phyloP scores from a whole-genome alignment of 148 eudicot genomes.

The Mesembryanthemum crystallinum region DNA sequence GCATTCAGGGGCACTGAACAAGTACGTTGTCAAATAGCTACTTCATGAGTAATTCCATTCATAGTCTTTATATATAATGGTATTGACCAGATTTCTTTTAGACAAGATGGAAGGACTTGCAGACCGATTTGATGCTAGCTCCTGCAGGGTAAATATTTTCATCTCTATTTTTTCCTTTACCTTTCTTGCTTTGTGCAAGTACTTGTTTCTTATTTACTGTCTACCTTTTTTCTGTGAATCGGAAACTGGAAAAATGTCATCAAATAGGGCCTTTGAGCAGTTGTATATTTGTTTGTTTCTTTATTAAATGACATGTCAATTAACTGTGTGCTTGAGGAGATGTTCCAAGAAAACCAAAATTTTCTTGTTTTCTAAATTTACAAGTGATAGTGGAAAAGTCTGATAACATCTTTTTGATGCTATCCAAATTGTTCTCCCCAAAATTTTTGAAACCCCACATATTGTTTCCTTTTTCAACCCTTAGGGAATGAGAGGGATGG shows the following conservation, averaged over 20 bases:
- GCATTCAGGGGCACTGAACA: conserved; percentile 99
- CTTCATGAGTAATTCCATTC: conserved; percentile 16
- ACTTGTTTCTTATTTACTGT: background rate
- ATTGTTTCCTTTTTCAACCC: no score
- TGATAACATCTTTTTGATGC: no score
- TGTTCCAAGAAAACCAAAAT: no score
- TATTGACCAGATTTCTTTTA: conserved; percentile 42
- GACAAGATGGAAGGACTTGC: conserved; percentile 92
- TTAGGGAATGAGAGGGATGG: no score
- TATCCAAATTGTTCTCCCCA: no score
- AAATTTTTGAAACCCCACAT: no score
- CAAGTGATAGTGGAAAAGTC: no score
- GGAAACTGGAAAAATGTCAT: conserved; percentile 1
- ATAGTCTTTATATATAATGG: conserved; percentile 4
- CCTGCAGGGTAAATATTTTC: conserved; percentile 76
- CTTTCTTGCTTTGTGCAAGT: no score
- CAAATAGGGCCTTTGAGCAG: background rate
- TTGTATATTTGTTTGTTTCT: background rate
- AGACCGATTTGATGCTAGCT: conserved; percentile 85
- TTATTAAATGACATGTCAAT: background rate
- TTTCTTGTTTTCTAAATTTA: no score
- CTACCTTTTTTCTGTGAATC: background rate
- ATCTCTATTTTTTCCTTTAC: background rate
- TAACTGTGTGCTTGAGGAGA: no score
- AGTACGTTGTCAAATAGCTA: conserved; percentile 46